Percentiles rank a stretch among this genome's conserved stretches.
Evolutionary conservation across 805 yeast species (phyloP).

Genomic region (Saccharomycodes ludwigii): DNA sequence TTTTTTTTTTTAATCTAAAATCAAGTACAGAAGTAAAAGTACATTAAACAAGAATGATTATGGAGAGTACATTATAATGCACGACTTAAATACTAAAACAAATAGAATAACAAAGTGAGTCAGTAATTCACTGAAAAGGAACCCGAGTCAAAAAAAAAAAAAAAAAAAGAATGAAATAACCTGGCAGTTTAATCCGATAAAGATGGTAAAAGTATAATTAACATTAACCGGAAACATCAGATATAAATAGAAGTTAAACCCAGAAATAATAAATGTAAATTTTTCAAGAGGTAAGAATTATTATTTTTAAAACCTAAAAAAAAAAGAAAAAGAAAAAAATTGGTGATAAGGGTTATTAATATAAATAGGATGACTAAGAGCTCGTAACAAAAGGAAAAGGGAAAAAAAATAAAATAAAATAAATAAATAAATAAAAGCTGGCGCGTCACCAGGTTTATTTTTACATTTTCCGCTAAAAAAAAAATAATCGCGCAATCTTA

Average conservation of each 20-base stretch:
- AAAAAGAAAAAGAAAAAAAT: not conserved
- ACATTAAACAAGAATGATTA: no score
- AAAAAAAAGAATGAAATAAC: not conserved
- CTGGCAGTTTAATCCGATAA: not conserved
- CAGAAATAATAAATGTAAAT: not conserved
- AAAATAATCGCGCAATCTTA: no score
- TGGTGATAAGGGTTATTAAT: no score
- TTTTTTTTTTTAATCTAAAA: no score
- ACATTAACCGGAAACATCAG: not conserved
- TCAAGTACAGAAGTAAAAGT: no score
- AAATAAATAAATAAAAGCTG: no score
- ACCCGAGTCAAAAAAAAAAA: not conserved
- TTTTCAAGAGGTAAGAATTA: not conserved
- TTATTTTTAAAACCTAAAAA: not conserved
- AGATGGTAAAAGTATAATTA: not conserved
- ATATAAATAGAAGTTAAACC: not conserved
- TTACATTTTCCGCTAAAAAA: no score
- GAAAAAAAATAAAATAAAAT: conserved; percentile 1
- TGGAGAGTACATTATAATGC: no score
- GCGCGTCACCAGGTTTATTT: no score
- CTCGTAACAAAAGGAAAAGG: not conserved
- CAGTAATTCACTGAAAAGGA: conserved; percentile 1
- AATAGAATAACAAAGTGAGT: no score
- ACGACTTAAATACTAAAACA: no score
- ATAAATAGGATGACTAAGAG: not conserved